These are phyloP conservation scores for Xylaria sp. DNA, from an alignment of 2,329 filamentous ascomycete species.

Conservation along the genomic window DNA sequence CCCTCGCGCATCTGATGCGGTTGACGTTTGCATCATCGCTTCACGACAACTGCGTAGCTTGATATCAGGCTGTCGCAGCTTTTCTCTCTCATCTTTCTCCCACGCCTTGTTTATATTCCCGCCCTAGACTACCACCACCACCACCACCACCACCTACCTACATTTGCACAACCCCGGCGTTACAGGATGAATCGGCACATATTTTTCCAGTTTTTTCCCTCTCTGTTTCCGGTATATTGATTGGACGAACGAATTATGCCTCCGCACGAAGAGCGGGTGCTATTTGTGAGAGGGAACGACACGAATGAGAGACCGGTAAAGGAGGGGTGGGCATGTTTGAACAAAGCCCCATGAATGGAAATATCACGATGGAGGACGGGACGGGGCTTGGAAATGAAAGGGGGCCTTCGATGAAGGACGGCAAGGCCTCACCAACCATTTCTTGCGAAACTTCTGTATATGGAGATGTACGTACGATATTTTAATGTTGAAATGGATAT, in stretches of 20 bases:
- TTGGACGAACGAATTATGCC: not conserved
- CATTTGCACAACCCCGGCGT: conserved; percentile 45
- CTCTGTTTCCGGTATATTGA: conserved; percentile 19
- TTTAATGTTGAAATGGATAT: conserved; percentile 33
- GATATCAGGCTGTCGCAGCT: conserved; percentile 9
- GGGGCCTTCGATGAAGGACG: conserved; percentile 3
- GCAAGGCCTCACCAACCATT: not conserved
- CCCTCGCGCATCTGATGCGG: conserved; percentile 30
- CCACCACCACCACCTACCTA: conserved; percentile 9
- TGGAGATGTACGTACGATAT: conserved; percentile 30
- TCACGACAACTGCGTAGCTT: not conserved
- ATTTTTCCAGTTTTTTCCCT: conserved; percentile 22
- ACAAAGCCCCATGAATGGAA: conserved; percentile 2
- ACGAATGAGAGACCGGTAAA: conserved; percentile 4
- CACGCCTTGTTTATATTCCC: conserved; percentile 37
- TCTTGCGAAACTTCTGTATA: conserved; percentile 25
- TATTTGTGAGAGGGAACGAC: conserved; percentile 7
- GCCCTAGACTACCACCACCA: conserved; percentile 30
- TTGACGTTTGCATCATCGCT: not conserved
- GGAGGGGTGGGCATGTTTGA: not conserved
- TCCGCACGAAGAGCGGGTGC: not conserved
- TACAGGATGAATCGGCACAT: conserved; percentile 34
- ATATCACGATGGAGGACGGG: conserved; percentile 31
- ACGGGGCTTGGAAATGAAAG: not conserved
- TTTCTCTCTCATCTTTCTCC: not conserved